Base-by-base conservation (phyloP, 2,329 filamentous ascomycete genomes). In the Botrytis pseudocinerea region DNA sequence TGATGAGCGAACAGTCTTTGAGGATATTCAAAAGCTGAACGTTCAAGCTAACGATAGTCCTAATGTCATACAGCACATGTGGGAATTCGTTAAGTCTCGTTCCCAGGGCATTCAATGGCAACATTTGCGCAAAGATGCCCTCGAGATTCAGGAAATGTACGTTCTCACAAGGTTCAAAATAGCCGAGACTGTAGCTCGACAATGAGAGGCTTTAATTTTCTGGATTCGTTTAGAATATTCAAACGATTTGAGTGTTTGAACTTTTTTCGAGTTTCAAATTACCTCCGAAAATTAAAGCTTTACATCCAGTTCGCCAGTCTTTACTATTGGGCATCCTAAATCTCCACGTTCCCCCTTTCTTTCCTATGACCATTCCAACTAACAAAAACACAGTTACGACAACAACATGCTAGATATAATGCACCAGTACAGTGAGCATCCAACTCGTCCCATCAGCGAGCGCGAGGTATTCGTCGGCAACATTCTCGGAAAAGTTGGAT, bases 1-100 rank as follows among this genome's bases (percentile, higher is more conserved):
- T 18, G 89, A 97, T 76, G 93, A 96, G 80, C 85, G 85, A 63
- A 85, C 86, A 70, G 92, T 95, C 61, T 91, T 82, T 40, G 66
- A 73, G 6, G 75, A 81, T 18, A 76, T 82, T 28, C 78, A 78
- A 40, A 40, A 40, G n/a, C 20, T 69, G 9, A 51, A 59, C 8
- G 16, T 32, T 3, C 44, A 68, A 4, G 20, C 35, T 44, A n/a
- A 61, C 18, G 60, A 57, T 44, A 69, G 59, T 6, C 74, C 77
- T 3, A 75, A 75, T 42, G 60, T 81, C 12, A 77, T 82, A 22
- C 69, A 77, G 2, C 73, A 75, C 10, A 79, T 87, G 4, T 83
- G 83, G 78, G 69, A 76, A 6, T 85, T 85, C 74, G 77, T 87
- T 3, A 74, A 82, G 20, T 77, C 77, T 8, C 78, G 81, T 71